Conservation (phyloP, 345 rosid genomes). For the Ailanthus altissimus region DNA sequence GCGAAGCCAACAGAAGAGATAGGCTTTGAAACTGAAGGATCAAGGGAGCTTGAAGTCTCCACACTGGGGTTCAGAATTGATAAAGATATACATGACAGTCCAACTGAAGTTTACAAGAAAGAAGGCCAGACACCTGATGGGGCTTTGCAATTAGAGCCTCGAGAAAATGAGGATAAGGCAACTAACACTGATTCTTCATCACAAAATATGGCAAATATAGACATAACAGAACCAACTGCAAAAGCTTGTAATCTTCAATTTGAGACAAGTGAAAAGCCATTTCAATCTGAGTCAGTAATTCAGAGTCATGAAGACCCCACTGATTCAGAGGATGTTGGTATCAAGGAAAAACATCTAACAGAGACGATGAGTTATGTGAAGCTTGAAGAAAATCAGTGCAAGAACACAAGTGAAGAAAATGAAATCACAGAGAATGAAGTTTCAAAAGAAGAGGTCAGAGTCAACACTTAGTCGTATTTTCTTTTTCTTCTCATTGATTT, state of each 20-base stretch:
- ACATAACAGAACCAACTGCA: conserved; percentile 10
- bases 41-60: conserved; percentile 25
- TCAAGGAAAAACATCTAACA: conserved; percentile 24
- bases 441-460: conserved; percentile 38
- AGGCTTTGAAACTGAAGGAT: conserved; percentile 27
- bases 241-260: not conserved
- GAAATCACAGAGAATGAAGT: conserved; percentile 29
- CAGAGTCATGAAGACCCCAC: not conserved
- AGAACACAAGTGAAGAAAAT: conserved; percentile 25
- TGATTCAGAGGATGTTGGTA: conserved; percentile 25
- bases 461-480: conserved; percentile 5
- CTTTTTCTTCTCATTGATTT: not conserved
- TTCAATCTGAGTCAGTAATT: conserved; percentile 10
- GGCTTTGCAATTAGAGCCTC: conserved; percentile 15
- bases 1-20: conserved; percentile 18
- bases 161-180: conserved; percentile 15
- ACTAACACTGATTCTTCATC: conserved; percentile 9
- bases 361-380: conserved; percentile 12
- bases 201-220: conserved; percentile 21
- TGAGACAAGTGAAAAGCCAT: conserved; percentile 24
- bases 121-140: conserved; percentile 12
- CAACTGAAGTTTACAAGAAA: conserved; percentile 15
- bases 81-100: conserved; percentile 17
- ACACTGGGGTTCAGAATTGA: conserved; percentile 5
- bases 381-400: conserved; percentile 20